Evolutionary conservation across 257 asterid genomes (phyloP).

Genomic region (Eucommia ulmoides): DNA sequence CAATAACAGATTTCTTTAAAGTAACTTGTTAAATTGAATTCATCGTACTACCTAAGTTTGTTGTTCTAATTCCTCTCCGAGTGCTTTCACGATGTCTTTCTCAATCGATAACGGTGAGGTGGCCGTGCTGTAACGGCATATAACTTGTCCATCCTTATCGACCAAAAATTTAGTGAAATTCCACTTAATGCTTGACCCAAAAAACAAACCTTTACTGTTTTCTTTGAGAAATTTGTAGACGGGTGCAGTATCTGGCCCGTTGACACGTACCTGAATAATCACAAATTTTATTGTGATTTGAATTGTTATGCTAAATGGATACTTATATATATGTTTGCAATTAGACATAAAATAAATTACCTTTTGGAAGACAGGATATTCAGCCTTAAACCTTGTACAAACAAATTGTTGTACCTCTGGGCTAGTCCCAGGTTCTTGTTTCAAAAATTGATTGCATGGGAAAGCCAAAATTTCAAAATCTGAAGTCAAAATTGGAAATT

Average conservation of each 20-base stretch:
- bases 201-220: conserved; percentile 45
- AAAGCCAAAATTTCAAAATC: conserved; percentile 83
- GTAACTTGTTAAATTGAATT: too few species aligned
- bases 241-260: conserved; percentile 58
- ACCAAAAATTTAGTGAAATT: conserved; percentile 89
- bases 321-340: too few species aligned
- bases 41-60: too few species aligned
- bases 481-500: conserved; percentile 1
- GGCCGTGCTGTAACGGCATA: conserved; percentile 50
- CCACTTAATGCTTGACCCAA: conserved; percentile 75
- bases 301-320: too few species aligned
- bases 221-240: conserved; percentile 70
- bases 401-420: conserved; percentile 70
- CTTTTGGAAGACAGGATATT: conserved; percentile 81
- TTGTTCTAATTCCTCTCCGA: conserved; percentile 44
- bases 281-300: too few species aligned
- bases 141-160: conserved; percentile 69
- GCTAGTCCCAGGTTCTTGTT: conserved; percentile 81
- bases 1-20: too few species aligned
- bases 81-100: conserved; percentile 65
- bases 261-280: conserved; percentile 54
- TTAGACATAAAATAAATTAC: conserved; percentile 19
- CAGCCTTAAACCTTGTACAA: conserved; percentile 75
- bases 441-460: conserved; percentile 84
- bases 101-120: conserved; percentile 63